phyloP scores from a whole-genome alignment of 768 basidiomycete species.

The Auriscalpium vulgare region DNA sequence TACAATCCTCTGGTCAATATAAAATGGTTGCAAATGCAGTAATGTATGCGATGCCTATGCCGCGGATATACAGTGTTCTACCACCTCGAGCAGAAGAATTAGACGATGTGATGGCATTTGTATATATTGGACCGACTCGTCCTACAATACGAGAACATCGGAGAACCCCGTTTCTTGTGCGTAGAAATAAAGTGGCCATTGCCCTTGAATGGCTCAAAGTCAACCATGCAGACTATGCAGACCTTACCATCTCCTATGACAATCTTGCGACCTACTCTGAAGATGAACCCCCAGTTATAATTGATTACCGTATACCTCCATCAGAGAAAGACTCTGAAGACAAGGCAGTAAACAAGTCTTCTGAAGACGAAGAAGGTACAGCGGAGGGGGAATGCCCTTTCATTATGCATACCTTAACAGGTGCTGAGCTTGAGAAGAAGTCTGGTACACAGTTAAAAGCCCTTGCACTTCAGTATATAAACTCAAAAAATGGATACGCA shows the following conservation, averaged over 20 bases:
- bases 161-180: conserved; percentile 16
- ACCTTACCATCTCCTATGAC: conserved; percentile 5
- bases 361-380: background rate
- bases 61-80: conserved; percentile 5
- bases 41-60: conserved; percentile 9
- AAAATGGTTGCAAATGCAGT: conserved; percentile 15
- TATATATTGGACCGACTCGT: conserved; percentile 23
- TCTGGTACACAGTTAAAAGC: background rate
- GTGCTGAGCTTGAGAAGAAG: background rate
- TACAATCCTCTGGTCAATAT: conserved; percentile 20
- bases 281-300: conserved; percentile 1
- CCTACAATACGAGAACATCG: conserved; percentile 23
- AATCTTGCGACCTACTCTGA: conserved; percentile 6
- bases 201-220: conserved; percentile 17
- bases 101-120: conserved; percentile 19
- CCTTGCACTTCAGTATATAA: conserved; percentile 5
- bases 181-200: conserved; percentile 11
- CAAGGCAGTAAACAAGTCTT: too few species aligned
- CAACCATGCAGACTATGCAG: conserved; percentile 12
- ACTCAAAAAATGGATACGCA: background rate
- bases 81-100: conserved; percentile 12
- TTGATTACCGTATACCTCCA: background rate
- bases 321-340: background rate
- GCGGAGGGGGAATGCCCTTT: conserved; percentile 1
- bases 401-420: conserved; percentile 5